Base-by-base conservation (phyloP, 2,329 filamentous ascomycete genomes). In the Blumeriella jaapii region DNA sequence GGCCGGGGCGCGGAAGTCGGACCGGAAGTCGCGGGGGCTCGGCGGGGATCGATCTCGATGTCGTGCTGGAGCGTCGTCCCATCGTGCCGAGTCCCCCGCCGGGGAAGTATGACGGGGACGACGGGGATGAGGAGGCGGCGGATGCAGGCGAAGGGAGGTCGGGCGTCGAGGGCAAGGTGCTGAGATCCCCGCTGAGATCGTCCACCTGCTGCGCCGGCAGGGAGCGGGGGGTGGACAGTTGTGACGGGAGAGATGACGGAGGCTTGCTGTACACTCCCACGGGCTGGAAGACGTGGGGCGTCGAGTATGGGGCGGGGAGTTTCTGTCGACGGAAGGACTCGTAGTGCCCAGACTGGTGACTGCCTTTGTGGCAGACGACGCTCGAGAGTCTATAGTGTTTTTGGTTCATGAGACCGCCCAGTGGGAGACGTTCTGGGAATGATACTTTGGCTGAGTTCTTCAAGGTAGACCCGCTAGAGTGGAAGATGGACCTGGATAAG, bases 391-490 rank as follows among this genome's bases (percentile, higher is more conserved):
- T 84, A 60, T 95, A 98, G 54, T 73, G 80, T 45, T 77, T 81
- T 52, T 81, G 77, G 38, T 81, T 71, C 27, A 91, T 61, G 15
- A 96, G 63, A 1, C 85, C 77, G 1, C 91, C 91, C 3, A 98
- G 64, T 0, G 82, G 74, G 2, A 98, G 60, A n/a, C 71, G 69
- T 58, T 96, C 89, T 0, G 87, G 87, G 51, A 96, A 98, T 0
- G 82, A 66, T 2, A 98, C 87, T 56, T 94, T 96, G 50, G 89
- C 89, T 40, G 82, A 78, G 56, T 98, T 98, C 61, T 98, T 98
- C 27, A 80, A 80, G 1, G 87, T 94, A 40, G 72, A 70, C 43
- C 74, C 75, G 31, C 75, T 74, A 14, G 70, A 66, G 48, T 91
- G 86, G 59, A 85, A 98, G 48, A 96, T 93, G 16, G 87, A 95